Evolutionary conservation across 768 basidiomycete species (phyloP).

Genomic region (Sarcomyxa edulis): DNA sequence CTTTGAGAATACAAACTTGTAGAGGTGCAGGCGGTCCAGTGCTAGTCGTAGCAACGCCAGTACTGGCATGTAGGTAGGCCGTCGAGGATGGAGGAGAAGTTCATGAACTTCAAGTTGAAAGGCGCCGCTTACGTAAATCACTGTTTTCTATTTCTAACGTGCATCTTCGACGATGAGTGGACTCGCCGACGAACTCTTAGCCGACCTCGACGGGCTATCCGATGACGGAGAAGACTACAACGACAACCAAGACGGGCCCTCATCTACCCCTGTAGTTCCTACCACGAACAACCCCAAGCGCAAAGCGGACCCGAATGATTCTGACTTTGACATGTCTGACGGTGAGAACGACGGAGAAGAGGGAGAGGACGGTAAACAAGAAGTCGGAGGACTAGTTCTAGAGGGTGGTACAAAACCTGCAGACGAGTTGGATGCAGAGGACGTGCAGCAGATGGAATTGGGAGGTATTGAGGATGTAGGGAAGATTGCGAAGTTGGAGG

Average conservation of each 20-base stretch:
- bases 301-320: slow-evolving; percentile 42
- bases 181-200: slow-evolving; percentile 88
- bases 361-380: slow-evolving; percentile 37
- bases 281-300: slow-evolving; percentile 43
- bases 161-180: slow-evolving; percentile 55
- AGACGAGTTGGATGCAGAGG: slow-evolving; percentile 92
- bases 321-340: slow-evolving; percentile 55
- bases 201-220: slow-evolving; percentile 85
- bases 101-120: too few relatives aligned
- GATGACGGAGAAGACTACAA: slow-evolving; percentile 53
- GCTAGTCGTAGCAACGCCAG: too few relatives aligned
- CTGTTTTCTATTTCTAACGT: too few relatives aligned
- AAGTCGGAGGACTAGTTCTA: slow-evolving; percentile 57
- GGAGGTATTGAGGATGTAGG: slow-evolving; percentile 78
- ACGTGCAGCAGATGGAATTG: slow-evolving; percentile 93
- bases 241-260: slow-evolving; percentile 31
- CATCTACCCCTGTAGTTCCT: slow-evolving; percentile 9
- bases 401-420: slow-evolving; percentile 90
- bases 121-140: too few relatives aligned
- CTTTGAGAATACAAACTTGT: too few relatives aligned
- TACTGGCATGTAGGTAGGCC: too few relatives aligned
- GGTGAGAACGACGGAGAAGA: slow-evolving; percentile 43
- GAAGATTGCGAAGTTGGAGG: slow-evolving; percentile 84
- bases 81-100: too few relatives aligned
- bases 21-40: too few relatives aligned